Conservation (phyloP, 495 filamentous ascomycete genomes). For the Hypoxylon fragiforme region DNA sequence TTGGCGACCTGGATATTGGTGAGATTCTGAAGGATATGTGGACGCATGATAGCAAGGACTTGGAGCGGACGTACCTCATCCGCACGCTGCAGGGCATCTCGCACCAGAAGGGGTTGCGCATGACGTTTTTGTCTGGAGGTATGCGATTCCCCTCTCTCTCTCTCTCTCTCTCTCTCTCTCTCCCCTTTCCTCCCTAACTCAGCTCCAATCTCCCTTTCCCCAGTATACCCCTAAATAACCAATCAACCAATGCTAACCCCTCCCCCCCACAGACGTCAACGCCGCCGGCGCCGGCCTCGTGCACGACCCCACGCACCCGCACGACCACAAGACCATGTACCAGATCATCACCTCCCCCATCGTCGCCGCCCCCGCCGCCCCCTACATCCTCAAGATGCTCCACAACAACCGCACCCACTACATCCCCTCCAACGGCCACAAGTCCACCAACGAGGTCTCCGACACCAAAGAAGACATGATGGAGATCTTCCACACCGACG, state of each 20-base stretch:
- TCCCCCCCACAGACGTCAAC: constrained; percentile 66
- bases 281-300: constrained; percentile 90
- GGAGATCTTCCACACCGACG: constrained; percentile 94
- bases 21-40: constrained; percentile 95
- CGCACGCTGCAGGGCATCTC: constrained; percentile 93
- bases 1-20: constrained; percentile 93
- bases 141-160: constrained; percentile 30
- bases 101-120: constrained; percentile 88
- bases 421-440: constrained; percentile 86
- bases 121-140: constrained; percentile 93
- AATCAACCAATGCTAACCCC: constrained; percentile 6
- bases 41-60: constrained; percentile 97
- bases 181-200: background rate
- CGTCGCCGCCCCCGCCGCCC: constrained; percentile 81
- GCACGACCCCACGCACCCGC: constrained; percentile 87
- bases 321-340: constrained; percentile 99
- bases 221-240: no score
- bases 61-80: constrained; percentile 95
- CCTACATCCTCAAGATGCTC: constrained; percentile 87
- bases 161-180: background rate
- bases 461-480: constrained; percentile 99
- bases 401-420: constrained; percentile 91
- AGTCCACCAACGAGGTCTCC: constrained; percentile 62
- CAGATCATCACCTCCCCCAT: constrained; percentile 91
- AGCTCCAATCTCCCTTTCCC: constrained; percentile 7